A percentile compares a stretch with the other conserved stretches of the same genome.
These are phyloP conservation scores for Leucogyrophana mollusca DNA, from an alignment of 768 basidiomycete genomes.

Conservation along the genomic window DNA sequence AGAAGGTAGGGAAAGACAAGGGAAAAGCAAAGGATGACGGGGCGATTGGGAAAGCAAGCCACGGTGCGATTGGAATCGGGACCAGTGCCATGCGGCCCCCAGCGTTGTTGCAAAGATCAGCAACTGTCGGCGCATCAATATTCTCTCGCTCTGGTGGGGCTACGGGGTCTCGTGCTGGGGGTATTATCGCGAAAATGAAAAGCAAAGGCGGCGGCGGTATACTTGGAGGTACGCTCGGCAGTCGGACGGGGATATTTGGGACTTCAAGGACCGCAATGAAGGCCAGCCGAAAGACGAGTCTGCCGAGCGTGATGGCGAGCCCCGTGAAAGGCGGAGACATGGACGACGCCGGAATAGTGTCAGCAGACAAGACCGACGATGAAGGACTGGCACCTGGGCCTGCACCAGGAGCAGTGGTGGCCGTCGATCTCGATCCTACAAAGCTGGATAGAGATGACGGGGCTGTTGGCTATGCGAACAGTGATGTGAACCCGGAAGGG, in stretches of 20 bases:
- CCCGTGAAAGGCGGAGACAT: conserved; percentile 38
- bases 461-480: conserved; percentile 10
- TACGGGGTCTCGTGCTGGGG: background rate
- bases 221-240: conserved; percentile 2
- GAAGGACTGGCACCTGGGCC: background rate
- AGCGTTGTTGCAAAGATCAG: conserved; percentile 25
- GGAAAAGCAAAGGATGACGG: conserved; percentile 20
- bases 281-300: conserved; percentile 42
- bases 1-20: conserved; percentile 7
- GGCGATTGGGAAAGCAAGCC: conserved; percentile 8
- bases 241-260: conserved; percentile 11
- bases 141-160: conserved; percentile 3
- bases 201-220: background rate
- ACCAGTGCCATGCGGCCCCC: conserved; percentile 26
- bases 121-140: conserved; percentile 11
- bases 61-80: conserved; percentile 1
- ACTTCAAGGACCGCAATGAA: conserved; percentile 23
- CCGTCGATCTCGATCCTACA: conserved; percentile 2
- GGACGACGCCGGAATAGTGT: background rate
- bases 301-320: conserved; percentile 45
- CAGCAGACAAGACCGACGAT: background rate
- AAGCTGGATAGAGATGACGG: conserved; percentile 3
- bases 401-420: background rate
- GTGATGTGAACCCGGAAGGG: conserved; percentile 14
- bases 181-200: background rate